Conservation (phyloP, 441 rosid species). For the Erodium trifolium region DNA sequence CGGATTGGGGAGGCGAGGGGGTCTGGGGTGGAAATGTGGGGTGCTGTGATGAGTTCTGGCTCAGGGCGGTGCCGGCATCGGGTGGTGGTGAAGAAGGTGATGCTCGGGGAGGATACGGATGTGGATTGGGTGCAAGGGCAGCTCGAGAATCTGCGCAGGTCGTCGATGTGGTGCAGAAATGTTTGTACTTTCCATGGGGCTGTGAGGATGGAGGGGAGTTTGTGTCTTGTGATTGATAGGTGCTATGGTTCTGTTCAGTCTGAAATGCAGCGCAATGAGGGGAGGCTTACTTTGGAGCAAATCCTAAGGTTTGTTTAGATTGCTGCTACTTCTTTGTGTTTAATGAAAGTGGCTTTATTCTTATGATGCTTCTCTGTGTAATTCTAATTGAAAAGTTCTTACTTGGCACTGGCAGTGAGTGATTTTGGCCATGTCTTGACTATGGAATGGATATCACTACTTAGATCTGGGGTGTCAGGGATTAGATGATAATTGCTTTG, state of each 20-base stretch:
- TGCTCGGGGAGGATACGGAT: conserved; percentile 64
- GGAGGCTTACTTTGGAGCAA: conserved; percentile 90
- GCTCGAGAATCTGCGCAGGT: conserved; percentile 62
- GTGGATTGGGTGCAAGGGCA: conserved; percentile 74
- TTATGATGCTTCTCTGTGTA: not conserved
- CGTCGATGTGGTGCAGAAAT: conserved; percentile 93
- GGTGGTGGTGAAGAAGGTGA: conserved; percentile 68
- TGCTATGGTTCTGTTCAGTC: conserved; percentile 82
- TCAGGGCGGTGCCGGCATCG: conserved; percentile 54
- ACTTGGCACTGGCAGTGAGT: not conserved
- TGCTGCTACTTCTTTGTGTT: not conserved
- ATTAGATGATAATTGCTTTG: not conserved
- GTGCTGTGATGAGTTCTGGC: conserved; percentile 40
- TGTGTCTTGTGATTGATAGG: conserved; percentile 74
- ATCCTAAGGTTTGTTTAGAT: conserved; percentile 52
- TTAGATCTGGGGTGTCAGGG: not conserved
- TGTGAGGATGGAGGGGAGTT: conserved; percentile 51
- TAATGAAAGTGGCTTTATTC: not conserved
- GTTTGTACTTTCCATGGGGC: conserved; percentile 91
- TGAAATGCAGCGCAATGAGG: conserved; percentile 87
- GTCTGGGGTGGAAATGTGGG: conserved; percentile 76
- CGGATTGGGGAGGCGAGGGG: conserved; percentile 48
- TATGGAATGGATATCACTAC: not conserved
- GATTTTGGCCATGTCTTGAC: not conserved
- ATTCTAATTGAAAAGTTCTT: not conserved